Evolutionary conservation across 495 filamentous ascomycete species (phyloP).

Genomic region (Tuber aestivum): DNA sequence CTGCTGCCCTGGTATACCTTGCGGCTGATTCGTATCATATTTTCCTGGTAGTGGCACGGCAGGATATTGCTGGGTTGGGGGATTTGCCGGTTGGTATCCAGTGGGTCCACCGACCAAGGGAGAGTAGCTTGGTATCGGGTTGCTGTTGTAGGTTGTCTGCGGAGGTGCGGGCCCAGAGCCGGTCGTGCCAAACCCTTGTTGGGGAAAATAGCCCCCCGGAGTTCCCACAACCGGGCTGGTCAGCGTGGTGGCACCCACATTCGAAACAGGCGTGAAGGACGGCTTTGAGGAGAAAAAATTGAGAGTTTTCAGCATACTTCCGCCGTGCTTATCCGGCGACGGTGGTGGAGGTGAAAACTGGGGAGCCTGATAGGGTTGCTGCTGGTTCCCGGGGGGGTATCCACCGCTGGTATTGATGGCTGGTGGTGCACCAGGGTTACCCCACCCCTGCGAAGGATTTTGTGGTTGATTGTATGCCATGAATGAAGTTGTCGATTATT

Average conservation of each 20-base stretch:
- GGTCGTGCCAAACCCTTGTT: background rate
- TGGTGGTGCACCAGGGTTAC: background rate
- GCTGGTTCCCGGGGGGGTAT: background rate
- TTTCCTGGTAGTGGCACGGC: background rate
- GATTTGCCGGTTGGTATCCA: background rate
- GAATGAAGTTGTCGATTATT: background rate
- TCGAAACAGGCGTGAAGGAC: constrained; percentile 10
- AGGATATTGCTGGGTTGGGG: background rate
- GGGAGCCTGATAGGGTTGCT: constrained; percentile 27
- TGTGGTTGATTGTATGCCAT: constrained; percentile 1
- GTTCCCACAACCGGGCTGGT: constrained; percentile 12
- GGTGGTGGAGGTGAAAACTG: constrained; percentile 25
- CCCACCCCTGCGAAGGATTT: background rate
- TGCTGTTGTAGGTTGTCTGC: background rate
- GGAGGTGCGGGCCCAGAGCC: background rate
- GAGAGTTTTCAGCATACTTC: constrained; percentile 15
- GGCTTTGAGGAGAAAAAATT: constrained; percentile 36
- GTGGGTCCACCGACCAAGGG: background rate
- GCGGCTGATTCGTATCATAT: background rate
- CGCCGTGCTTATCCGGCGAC: constrained; percentile 8
- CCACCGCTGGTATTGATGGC: background rate
- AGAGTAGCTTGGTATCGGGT: background rate
- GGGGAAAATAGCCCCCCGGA: background rate
- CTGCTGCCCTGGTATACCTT: background rate
- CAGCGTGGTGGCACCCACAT: constrained; percentile 20